Conservation (phyloP, 1,139 yeast genomes). For the Lipomyces yarrowii region DNA sequence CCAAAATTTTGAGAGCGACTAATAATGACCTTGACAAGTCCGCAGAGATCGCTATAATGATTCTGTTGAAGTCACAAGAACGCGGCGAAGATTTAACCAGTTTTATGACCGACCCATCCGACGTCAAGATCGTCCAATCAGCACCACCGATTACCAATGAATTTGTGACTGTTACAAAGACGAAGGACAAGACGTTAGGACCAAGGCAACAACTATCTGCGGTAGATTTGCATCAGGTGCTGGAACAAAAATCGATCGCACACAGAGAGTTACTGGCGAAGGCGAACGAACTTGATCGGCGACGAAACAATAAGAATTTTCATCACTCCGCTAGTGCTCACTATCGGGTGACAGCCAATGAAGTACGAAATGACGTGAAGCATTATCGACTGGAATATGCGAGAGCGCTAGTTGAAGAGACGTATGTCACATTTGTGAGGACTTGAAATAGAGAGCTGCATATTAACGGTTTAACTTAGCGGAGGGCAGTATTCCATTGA, state of each 20-base stretch:
- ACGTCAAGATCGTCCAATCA: neutral
- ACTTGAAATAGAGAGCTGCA: neutral
- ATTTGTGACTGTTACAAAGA: neutral
- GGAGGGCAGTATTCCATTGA: slow-evolving; percentile 27
- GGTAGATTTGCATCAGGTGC: neutral
- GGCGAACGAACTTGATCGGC: slow-evolving; percentile 9
- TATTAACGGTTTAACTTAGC: neutral
- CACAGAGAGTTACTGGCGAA: slow-evolving; percentile 12
- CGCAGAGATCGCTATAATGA: slow-evolving; percentile 5
- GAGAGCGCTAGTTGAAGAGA: slow-evolving; percentile 9
- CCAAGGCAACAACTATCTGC: neutral
- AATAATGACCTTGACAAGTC: slow-evolving; percentile 15
- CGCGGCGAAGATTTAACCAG: slow-evolving; percentile 11
- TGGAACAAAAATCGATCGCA: slow-evolving; percentile 1
- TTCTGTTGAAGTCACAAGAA: slow-evolving; percentile 8
- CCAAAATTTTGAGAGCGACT: slow-evolving; percentile 1
- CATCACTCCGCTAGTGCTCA: slow-evolving; percentile 6
- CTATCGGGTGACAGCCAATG: slow-evolving; percentile 2
- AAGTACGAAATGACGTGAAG: slow-evolving; percentile 6
- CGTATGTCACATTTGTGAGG: neutral
- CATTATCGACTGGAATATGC: slow-evolving; percentile 11
- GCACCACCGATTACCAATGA: neutral
- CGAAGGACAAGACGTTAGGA: neutral
- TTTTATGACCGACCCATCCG: neutral
- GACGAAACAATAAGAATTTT: slow-evolving; percentile 8